Percentiles rank a stretch among this genome's conserved stretches.
Evolutionary conservation across 768 basidiomycete species (phyloP).

Genomic region (Leccinum ochraceum): DNA sequence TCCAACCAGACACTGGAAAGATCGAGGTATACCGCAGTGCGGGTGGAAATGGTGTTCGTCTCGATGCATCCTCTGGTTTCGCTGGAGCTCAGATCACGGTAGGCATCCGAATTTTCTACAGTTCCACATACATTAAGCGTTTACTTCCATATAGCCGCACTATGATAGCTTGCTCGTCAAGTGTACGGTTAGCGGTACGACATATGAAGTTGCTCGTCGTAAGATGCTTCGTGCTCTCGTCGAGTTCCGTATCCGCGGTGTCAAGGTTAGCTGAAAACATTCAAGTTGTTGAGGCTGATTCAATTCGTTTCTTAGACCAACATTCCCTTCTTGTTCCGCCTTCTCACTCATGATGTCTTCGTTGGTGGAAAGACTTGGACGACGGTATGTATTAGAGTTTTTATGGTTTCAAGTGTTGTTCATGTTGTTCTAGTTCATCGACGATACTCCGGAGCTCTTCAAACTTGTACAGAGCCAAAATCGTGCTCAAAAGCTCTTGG

Average conservation of each 20-base stretch:
- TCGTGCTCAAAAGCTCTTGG: conserved; percentile 95
- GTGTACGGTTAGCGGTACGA: conserved; percentile 92
- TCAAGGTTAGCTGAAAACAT: conserved; percentile 60
- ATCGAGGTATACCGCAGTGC: conserved; percentile 99
- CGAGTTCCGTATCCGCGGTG: conserved; percentile 98
- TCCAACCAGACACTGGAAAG: conserved; percentile 99
- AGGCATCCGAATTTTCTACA: conserved; percentile 26
- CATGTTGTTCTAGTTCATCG: conserved; percentile 75
- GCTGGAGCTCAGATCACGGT: conserved; percentile 99
- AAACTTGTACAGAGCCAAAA: conserved; percentile 97
- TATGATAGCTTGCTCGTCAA: conserved; percentile 98
- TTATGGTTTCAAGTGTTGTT: conserved; percentile 2
- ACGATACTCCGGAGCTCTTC: conserved; percentile 99
- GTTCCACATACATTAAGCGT: conserved; percentile 6
- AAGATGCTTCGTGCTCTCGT: conserved; percentile 99
- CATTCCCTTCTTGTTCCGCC: conserved; percentile 98
- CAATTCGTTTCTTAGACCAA: conserved; percentile 66
- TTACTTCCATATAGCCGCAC: conserved; percentile 64
- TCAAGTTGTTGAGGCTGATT: not conserved
- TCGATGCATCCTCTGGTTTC: conserved; percentile 96
- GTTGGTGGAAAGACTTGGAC: conserved; percentile 99
- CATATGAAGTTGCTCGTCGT: conserved; percentile 96
- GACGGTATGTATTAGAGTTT: conserved; percentile 51
- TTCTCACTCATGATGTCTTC: conserved; percentile 95
- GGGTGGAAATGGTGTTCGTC: conserved; percentile 96